Evolutionary conservation across 2,329 filamentous ascomycete genomes (phyloP), one percentile per base, ranked within the genome.

Genomic region (Sporothrix curviconia): DNA sequence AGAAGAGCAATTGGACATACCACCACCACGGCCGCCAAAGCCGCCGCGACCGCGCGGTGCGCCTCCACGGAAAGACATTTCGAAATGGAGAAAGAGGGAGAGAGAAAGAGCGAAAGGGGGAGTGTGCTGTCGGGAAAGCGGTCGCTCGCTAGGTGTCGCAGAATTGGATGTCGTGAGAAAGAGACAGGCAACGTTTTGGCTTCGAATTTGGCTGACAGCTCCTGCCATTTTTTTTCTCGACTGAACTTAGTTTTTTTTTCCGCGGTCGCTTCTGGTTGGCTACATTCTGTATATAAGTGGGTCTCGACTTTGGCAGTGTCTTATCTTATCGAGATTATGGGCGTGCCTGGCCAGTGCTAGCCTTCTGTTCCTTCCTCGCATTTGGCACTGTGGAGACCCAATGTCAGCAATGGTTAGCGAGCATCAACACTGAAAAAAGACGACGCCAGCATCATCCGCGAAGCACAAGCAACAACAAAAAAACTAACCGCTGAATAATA

Each of bases 51-150:
- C 74, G 65, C 76, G 73, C 60, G 68, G 65, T 59, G 67, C 57
- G 70, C 79, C 79, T 71, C 59, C 59, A 56, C 83, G 80, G 72
- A 84, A 87, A 70, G 84, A 83, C 85, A 86, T 86, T 54, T 32
- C 19, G 22, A n/a, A 32, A 7, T 4, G 40, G 28, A 19, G 22
- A 14, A 12, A 46, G 22, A 25, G 19, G 15, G 25, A n/a, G 5
- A 19, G n/a, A 30, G 32, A 44, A 9, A n/a, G 24, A 36, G 12
- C 28, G 46, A 34, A n/a, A n/a, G 11, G n/a, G 24, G 28, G 44
- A 4, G 39, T 22, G 17, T 22, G 28, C 11, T 32, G 28, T 32
- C 28, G 6, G 5, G 28, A 32, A 32, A 11, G 28, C 11, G 28
- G 11, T 5, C 6, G 28, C 11, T 5, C 28, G 28, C 11, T 32